Base-by-base conservation (phyloP, 176 grass and related monocot species). In the Thinopyrum elongatum region DNA sequence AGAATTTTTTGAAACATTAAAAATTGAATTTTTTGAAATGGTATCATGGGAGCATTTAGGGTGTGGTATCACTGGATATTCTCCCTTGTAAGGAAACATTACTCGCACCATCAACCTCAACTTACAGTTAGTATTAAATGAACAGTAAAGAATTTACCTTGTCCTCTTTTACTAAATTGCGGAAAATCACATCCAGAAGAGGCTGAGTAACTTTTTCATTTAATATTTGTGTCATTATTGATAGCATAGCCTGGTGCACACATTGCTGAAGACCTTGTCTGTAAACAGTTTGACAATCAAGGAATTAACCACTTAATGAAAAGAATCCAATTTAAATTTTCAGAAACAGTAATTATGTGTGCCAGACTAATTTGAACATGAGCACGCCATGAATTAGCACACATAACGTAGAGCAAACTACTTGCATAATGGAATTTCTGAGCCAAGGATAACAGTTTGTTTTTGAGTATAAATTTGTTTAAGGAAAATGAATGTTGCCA, bases 181-280 rank as follows among this genome's bases (percentile, higher is more conserved):
- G 87, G 53, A 95, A 83, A 84, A 98, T 92, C 83, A 94, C 77
- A 88, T 95, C 90, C 61, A 95, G 62, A 76, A 98, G 70, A 89
- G 93, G 59, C 35, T 92, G 96, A 68, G 90, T 89, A 86, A 91
- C 88, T 91, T 92, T 92, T 84, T 95, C 96, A 80, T 95, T 85
- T 83, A 95, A 86, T 81, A 98, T 86, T 80, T 94, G 86, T 6
- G 76, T 89, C 93, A 94, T 86, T 88, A 95, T 91, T 34, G 96
- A 95, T 65, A 89, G 65, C 90, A 98, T 92, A 88, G 91, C 88
- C 47, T 98, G 91, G 86, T 69, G 78, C 28, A 92, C 78, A 84
- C 88, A 94, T 69, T 85, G 89, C 86, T 95, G 91, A 87, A 92
- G 90, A 87, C 91, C 90, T 74, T 91, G 88, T 83, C 96, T 98